Conservation (phyloP, 2,329 filamentous ascomycete species). For the Teratosphaeria pseudoeucalypti region DNA sequence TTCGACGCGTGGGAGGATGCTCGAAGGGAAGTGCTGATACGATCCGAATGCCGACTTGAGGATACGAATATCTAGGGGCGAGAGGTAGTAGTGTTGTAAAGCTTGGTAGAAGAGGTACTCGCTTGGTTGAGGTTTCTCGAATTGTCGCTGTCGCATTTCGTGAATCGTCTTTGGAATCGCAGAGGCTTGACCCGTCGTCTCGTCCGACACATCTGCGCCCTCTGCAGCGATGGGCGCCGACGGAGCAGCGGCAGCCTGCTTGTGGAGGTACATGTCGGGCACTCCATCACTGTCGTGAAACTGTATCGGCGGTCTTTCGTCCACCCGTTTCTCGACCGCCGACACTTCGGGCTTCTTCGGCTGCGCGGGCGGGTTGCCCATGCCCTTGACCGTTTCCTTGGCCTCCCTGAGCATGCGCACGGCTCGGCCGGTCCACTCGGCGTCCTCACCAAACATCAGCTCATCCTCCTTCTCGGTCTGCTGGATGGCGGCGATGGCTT, state of each 20-base stretch:
- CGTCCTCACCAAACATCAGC: slow-evolving; percentile 80
- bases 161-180: slow-evolving; percentile 32
- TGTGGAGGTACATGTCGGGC: slow-evolving; percentile 40
- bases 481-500: slow-evolving; percentile 64
- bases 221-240: slow-evolving; percentile 17
- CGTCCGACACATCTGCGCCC: slow-evolving; percentile 4
- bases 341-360: slow-evolving; percentile 39
- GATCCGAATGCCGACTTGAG: slow-evolving; percentile 79
- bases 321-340: slow-evolving; percentile 25
- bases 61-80: slow-evolving; percentile 83
- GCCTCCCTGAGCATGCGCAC: slow-evolving; percentile 61
- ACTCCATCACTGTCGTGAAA: slow-evolving; percentile 36
- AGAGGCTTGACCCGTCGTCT: background rate
- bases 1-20: slow-evolving; percentile 76
- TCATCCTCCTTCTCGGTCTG: slow-evolving; percentile 81
- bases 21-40: slow-evolving; percentile 73
- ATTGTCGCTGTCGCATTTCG: slow-evolving; percentile 36
- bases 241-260: slow-evolving; percentile 10
- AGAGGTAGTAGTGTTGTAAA: slow-evolving; percentile 78
- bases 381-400: slow-evolving; percentile 62
- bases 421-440: slow-evolving; percentile 84
- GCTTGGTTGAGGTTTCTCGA: slow-evolving; percentile 33
- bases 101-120: slow-evolving; percentile 84
- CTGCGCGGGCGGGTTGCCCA: slow-evolving; percentile 53
- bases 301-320: slow-evolving; percentile 32